A percentile compares a stretch with the other conserved stretches of the same genome.
Conservation (phyloP, 805 yeast genomes). For the Candida rishiriensis region DNA sequence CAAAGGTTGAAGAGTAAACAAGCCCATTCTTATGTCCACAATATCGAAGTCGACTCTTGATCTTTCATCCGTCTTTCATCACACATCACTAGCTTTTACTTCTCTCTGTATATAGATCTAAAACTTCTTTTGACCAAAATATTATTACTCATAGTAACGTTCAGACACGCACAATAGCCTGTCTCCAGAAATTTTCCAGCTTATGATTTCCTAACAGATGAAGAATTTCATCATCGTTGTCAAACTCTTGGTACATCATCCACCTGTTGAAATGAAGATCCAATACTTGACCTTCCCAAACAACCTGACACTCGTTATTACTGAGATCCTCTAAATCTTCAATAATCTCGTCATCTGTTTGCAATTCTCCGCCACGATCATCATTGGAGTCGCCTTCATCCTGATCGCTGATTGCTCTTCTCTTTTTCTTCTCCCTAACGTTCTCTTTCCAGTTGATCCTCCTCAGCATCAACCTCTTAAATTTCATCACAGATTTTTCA, state of each 20-base stretch:
- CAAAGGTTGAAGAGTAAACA: constrained; percentile 69
- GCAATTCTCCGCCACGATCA: background rate
- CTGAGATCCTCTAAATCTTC: constrained; percentile 33
- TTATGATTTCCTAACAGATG: constrained; percentile 46
- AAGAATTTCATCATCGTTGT: constrained; percentile 46
- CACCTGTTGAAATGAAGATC: constrained; percentile 58
- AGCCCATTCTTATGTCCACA: background rate
- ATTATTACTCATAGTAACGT: no score
- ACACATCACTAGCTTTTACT: background rate
- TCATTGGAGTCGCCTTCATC: constrained; percentile 1
- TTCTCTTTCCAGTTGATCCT: constrained; percentile 70
- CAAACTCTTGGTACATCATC: constrained; percentile 52
- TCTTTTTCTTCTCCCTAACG: constrained; percentile 30
- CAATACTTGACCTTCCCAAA: constrained; percentile 71
- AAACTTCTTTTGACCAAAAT: no score
- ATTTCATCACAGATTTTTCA: constrained; percentile 54
- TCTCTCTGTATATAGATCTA: constrained; percentile 4
- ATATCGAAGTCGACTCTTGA: no score
- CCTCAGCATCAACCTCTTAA: constrained; percentile 51
- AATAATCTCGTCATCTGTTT: background rate
- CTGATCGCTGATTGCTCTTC: constrained; percentile 13
- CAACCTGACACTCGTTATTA: constrained; percentile 40
- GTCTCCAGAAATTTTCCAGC: constrained; percentile 58
- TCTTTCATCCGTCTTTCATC: no score
- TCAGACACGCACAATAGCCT: constrained; percentile 20